Base-by-base conservation (phyloP, 208 protist species). In the Leishmania lainsoni region DNA sequence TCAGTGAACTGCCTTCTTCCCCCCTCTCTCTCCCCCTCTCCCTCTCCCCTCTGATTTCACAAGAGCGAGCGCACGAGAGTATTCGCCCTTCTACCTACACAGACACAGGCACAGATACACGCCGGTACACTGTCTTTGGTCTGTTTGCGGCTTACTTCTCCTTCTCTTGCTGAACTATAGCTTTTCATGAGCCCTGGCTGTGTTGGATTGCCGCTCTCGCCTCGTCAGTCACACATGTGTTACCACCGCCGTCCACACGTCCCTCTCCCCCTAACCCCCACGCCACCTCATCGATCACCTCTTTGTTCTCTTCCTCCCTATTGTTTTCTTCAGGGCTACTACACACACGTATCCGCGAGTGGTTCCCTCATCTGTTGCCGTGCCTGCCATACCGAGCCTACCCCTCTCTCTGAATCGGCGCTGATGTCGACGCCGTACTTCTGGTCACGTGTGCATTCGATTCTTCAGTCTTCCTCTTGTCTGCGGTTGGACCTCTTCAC, bases 51-150 rank as follows among this genome's bases (percentile, higher is more conserved):
- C 42, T 45, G 42, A 45, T 45, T 0, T 45, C 42, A 45, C n/a
- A 10, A 20, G 49, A 66, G 10, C 22, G n/a, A 79, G n/a, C 26
- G 29, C 56, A 26, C 63, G 32, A 45, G 70, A 75, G 52, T 83
- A 58, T 68, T 58, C 63, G 79, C 56, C 75, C 61, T 83, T 83
- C 80, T 66, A 71, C 59, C 65, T 83, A 77, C 72, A 73, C 66
- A 68, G 12, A 58, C 75, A 20, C 35, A 39, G n/a, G n/a, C 2
- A 39, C 35, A 39, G 35, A 39, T 16, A 54, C 52, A 56, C 35
- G 35, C 35, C 35, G 35, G 35, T 39, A 39, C 35, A 0, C 35
- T 39, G 1, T 39, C 35, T 61, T 29, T 8, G 22, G 22, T 29
- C 56, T 29, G 8, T 22, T 61, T 61, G 5, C 22, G 5, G 56